Conservation (phyloP, 108 stramenopile genomes). For the Thalassiosira profunda region DNA sequence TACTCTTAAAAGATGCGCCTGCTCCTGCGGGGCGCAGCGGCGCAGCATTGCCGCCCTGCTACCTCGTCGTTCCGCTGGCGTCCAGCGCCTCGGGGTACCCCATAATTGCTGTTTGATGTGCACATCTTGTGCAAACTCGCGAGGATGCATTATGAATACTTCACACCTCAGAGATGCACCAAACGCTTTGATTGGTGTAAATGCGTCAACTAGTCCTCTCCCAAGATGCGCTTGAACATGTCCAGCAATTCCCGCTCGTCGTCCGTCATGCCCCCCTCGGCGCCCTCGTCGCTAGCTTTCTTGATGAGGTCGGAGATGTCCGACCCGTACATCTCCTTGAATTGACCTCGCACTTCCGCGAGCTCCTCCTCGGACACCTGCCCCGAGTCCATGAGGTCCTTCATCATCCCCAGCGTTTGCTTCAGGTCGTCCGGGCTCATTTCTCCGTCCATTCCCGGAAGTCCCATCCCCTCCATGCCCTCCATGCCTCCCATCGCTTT, state of each 20-base stretch:
- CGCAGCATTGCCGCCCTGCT: too few relatives aligned
- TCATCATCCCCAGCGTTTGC: conserved; percentile 65
- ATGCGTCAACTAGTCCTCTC: conserved; percentile 46
- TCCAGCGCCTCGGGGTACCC: too few relatives aligned
- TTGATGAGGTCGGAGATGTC: conserved; percentile 82
- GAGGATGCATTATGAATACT: too few relatives aligned
- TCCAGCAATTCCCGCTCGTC: conserved; percentile 79
- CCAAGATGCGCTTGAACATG: conserved; percentile 81
- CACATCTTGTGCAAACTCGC: too few relatives aligned
- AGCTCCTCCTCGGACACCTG: conserved; percentile 67
- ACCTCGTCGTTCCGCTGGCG: too few relatives aligned
- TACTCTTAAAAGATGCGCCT: too few relatives aligned
- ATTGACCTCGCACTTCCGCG: conserved; percentile 66
- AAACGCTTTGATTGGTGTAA: too few relatives aligned
- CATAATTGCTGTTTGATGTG: too few relatives aligned
- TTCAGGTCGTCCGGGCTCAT: conserved; percentile 75
- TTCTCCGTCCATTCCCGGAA: conserved; percentile 56
- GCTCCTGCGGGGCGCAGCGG: too few relatives aligned
- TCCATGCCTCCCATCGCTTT: conserved; percentile 84
- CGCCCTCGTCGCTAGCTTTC: conserved; percentile 58
- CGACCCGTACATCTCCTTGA: conserved; percentile 78
- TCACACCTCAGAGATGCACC: too few relatives aligned
- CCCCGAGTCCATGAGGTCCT: conserved; percentile 81
- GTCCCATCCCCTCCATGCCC: conserved; percentile 57
- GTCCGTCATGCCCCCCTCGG: conserved; percentile 37